Evolutionary conservation across 352 stramenopile species (phyloP), one percentile per base, ranked within the genome.

Genomic region (Saprolegnia diclina): DNA sequence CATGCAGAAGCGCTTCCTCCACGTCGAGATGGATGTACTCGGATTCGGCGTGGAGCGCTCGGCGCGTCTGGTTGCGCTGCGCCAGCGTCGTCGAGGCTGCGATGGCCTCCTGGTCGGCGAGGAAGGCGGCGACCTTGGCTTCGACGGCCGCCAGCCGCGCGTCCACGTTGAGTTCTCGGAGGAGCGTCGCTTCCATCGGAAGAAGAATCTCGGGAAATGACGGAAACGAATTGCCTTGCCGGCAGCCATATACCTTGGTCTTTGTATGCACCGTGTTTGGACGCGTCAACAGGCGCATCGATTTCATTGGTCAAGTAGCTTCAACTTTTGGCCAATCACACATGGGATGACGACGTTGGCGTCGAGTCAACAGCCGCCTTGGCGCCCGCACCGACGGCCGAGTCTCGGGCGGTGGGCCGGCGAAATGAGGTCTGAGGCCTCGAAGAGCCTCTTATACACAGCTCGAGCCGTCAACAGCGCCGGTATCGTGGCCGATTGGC

Each of bases 11-110:
- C 73, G 53, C 63, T 40, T 91, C 85, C 59, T 94, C 83, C 45
- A 94, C 74, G 64, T 94, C 85, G 21, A 94, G 73, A 65, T 82
- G 85, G 56, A 94, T 72, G 32, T 90, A 70, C 68, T 94, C 85
- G 69, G 72, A 81, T 65, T 91, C 83, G 52, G 76, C 74, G 65
- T 94, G 90, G 16, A 91, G 77, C 66, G 84, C 76, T 69, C 83
- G 81, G 21, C 76, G 76, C 50, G 73, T 74, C 71, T 91, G 83
- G 73, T 94, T 94, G 71, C 83, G 82, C 71, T 81, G 81, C n/a
- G 85, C 77, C 29, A 91, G 71, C 65, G 85, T 69, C 29, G 44
- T 53, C n/a, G 63, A 45, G 1, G 19, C n/a, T 32, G 40, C 50
- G 79, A 93, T 74, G 79, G 82, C 61, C 81, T 91, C 48, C 78